Evolutionary conservation across 1,139 yeast species (phyloP), one percentile per base, ranked within the genome.

Genomic region (Taphrina pruni): DNA sequence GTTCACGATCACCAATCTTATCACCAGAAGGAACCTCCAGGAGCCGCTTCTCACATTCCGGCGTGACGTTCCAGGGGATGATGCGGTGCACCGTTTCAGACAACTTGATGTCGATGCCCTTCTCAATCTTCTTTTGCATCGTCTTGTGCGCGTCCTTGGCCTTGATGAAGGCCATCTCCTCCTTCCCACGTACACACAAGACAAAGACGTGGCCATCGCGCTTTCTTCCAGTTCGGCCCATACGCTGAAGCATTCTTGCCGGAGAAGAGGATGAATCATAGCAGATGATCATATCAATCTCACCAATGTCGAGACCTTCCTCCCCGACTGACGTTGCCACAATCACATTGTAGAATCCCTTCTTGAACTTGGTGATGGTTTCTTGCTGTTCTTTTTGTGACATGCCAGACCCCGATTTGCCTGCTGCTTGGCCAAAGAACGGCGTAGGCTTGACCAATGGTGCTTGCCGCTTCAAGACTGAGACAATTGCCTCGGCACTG

Each of bases 321-420:
- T 95, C 99, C 58, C 98, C 99, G 76, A 95, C 94, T 0, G 97
- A 92, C 0, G 99, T 95, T 6, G 98, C 97, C 2, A 95, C 96
- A 39, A 95, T 80, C 7, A 90, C 87, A 76, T 94, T 95, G 75
- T 85, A 85, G 0, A 78, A 81, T 6, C 96, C 97, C 0, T 78
- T 74, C 74, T 88, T 89, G 78, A 95, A 94, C 71, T 87, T 83
- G 48, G 83, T 83, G 57, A 95, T 88, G 11, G 90, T 84, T 71
- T 88, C 87, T 60, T 78, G 80, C 70, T 81, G 84, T 57, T 77
- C 78, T 72, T 81, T 81, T 58, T 81, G 84, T 1, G 76, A 73
- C 84, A 81, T 81, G 6, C 81, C 81, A 6, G 69, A 73, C 45
- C 77, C 80, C 62, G 75, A 73, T 68, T 79, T 72, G 70, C 75